Evolutionary conservation across 805 yeast species (phyloP).

Genomic region (Wickerhamiella shivajii): DNA sequence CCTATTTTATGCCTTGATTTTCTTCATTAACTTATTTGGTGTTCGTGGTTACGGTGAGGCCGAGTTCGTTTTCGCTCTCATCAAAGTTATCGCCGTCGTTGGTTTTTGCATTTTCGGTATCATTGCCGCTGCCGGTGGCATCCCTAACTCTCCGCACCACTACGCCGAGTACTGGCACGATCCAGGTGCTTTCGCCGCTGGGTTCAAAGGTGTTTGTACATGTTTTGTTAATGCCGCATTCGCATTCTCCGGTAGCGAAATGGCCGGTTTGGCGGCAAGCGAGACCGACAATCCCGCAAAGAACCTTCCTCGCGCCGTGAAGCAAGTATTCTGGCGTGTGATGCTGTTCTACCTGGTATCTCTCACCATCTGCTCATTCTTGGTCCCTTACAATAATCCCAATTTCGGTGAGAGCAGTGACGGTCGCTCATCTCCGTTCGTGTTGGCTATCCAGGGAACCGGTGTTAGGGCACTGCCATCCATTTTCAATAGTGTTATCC

Average conservation of each 20-base stretch:
- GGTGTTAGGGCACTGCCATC: slow-evolving; percentile 52
- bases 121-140: slow-evolving; percentile 38
- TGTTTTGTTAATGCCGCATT: slow-evolving; percentile 57
- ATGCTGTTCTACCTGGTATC: slow-evolving; percentile 46
- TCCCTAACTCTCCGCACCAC: slow-evolving; percentile 33
- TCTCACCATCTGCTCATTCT: slow-evolving; percentile 39
- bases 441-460: slow-evolving; percentile 50
- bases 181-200: slow-evolving; percentile 50
- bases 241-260: slow-evolving; percentile 51
- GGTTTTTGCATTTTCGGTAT: slow-evolving; percentile 53
- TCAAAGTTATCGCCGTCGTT: slow-evolving; percentile 45
- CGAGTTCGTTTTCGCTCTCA: slow-evolving; percentile 42
- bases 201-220: slow-evolving; percentile 48
- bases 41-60: slow-evolving; percentile 52
- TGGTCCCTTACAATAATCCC: slow-evolving; percentile 43
- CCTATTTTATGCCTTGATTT: slow-evolving; percentile 39
- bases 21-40: slow-evolving; percentile 40
- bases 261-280: slow-evolving; percentile 54
- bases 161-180: slow-evolving; percentile 44
- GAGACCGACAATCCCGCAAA: slow-evolving; percentile 50
- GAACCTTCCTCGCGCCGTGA: slow-evolving; percentile 49
- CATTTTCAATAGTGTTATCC: slow-evolving; percentile 52
- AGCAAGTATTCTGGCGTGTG: slow-evolving; percentile 65
- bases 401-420: slow-evolving; percentile 34
- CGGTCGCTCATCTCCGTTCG: slow-evolving; percentile 68